Percentiles rank a stretch among this genome's conserved stretches.
Evolutionary conservation across 225 moss, liverwort and hornwort genomes (phyloP).

Genomic region (Marchantia polymorpha): DNA sequence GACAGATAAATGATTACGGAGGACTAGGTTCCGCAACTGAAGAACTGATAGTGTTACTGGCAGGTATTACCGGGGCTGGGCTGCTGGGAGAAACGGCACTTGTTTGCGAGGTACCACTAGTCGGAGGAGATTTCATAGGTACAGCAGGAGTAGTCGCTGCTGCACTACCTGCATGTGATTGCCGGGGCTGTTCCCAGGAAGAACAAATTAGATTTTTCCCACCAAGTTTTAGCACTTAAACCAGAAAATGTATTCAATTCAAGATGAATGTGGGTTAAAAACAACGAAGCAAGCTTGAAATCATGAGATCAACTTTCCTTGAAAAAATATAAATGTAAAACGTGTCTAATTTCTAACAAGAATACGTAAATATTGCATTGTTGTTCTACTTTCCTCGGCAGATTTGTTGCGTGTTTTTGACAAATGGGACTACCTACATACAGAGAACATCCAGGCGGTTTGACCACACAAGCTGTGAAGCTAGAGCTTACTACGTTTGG

Average conservation of each 20-base stretch:
- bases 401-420: too few relatives aligned
- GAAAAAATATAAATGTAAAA: not conserved
- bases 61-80: conserved; percentile 30
- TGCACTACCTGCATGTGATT: conserved; percentile 28
- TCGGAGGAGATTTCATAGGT: conserved; percentile 28
- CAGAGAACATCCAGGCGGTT: too few relatives aligned
- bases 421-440: too few relatives aligned
- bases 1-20: conserved; percentile 32
- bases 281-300: not conserved
- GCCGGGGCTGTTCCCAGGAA: conserved; percentile 37
- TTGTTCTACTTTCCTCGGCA: too few relatives aligned
- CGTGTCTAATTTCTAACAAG: too few relatives aligned
- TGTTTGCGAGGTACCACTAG: conserved; percentile 24
- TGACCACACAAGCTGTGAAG: not conserved
- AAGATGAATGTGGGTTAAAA: not conserved
- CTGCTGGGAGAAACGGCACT: conserved; percentile 35
- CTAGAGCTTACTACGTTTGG: not conserved
- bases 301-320: not conserved
- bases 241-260: not conserved
- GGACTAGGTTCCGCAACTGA: conserved; percentile 32
- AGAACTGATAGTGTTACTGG: conserved; percentile 29
- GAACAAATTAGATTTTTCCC: conserved; percentile 15
- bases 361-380: too few relatives aligned
- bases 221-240: not conserved
- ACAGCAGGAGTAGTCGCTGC: conserved; percentile 20